These are phyloP conservation scores for Hypoxylon sp. DNA, from an alignment of 2,329 filamentous ascomycete genomes.

Conservation along the genomic window DNA sequence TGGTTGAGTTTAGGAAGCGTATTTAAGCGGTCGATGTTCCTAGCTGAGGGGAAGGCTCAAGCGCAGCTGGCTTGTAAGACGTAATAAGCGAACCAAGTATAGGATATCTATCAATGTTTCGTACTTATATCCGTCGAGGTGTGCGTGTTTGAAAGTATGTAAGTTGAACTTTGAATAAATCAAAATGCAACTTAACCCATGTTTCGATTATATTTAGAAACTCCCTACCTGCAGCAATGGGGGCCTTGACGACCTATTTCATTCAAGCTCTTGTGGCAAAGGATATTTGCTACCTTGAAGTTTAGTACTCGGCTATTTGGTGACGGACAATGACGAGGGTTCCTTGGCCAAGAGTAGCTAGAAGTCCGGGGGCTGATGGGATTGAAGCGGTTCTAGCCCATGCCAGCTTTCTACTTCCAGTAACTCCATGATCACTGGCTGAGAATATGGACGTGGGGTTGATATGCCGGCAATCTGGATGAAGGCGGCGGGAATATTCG, in stretches of 20 bases:
- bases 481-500: conserved; percentile 42
- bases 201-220: conserved; percentile 1
- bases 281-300: not conserved
- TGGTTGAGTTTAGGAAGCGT: conserved; percentile 72
- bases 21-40: conserved; percentile 22
- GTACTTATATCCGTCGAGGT: not conserved
- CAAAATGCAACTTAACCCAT: not conserved
- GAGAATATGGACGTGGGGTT: conserved; percentile 25
- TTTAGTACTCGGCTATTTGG: conserved; percentile 4
- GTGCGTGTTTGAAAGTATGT: not conserved
- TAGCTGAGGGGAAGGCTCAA: not conserved
- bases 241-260: not conserved
- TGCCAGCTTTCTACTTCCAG: conserved; percentile 12
- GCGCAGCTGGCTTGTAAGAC: not conserved
- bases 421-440: conserved; percentile 9
- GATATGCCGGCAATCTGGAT: conserved; percentile 46
- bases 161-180: not conserved
- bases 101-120: conserved; percentile 9
- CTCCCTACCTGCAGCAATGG: too few species aligned
- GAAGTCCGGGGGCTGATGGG: conserved; percentile 8
- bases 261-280: not conserved
- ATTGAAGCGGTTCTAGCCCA: conserved; percentile 28
- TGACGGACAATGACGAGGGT: not conserved
- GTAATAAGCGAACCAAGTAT: not conserved
- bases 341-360: conserved; percentile 9